A percentile compares a stretch with the other conserved stretches of the same genome.
These are phyloP conservation scores for Amanita subjunquillea DNA, from an alignment of 768 basidiomycete species.

Conservation along the genomic window DNA sequence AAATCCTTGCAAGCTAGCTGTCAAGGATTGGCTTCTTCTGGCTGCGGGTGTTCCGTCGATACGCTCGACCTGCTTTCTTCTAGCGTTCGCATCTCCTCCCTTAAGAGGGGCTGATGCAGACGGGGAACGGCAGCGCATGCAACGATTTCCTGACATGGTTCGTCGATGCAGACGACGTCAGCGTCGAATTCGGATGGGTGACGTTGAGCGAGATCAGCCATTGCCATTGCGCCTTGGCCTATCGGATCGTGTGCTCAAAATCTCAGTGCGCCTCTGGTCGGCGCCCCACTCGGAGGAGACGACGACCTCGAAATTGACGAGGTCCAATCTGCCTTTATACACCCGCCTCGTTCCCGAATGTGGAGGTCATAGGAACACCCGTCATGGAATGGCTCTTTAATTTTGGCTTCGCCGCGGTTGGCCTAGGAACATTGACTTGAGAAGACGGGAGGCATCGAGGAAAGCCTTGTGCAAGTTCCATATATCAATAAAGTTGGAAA, in stretches of 20 bases:
- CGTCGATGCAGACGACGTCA: conserved; percentile 69
- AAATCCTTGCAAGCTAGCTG: no score
- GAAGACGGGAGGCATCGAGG: conserved; percentile 47
- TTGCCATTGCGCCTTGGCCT: no score
- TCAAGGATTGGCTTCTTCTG: no score
- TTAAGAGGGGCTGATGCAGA: not conserved
- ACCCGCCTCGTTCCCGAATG: conserved; percentile 32
- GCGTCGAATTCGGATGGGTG: conserved; percentile 70
- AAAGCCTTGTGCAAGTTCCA: conserved; percentile 82
- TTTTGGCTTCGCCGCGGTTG: not conserved
- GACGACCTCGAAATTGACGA: conserved; percentile 76
- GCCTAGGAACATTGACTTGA: no score
- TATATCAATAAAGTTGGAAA: conserved; percentile 86
- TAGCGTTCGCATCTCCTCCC: no score
- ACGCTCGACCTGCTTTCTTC: no score
- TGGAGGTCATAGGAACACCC: conserved; percentile 17
- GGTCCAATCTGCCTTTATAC: conserved; percentile 57
- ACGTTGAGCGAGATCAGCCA: conserved; percentile 61
- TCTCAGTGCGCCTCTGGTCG: conserved; percentile 44
- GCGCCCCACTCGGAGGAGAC: conserved; percentile 34
- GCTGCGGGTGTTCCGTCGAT: no score
- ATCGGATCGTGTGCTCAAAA: no score
- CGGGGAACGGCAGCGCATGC: conserved; percentile 65
- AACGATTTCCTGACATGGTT: conserved; percentile 65
- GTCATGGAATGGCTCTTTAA: not conserved